Conservation (phyloP, 306 rosid species). For the Inga oerstediana region DNA sequence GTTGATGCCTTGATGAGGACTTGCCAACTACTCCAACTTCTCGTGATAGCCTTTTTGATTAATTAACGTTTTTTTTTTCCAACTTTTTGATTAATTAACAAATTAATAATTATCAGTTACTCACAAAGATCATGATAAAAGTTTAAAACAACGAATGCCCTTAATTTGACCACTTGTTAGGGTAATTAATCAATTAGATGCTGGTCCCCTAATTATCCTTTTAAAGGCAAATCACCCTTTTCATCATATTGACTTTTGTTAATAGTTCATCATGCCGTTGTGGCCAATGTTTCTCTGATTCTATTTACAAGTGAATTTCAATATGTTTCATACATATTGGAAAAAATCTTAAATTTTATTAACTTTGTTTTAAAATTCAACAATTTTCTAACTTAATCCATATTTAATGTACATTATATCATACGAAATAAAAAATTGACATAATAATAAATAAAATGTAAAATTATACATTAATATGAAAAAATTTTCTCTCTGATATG, state of each 20-base stretch:
- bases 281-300: too few relatives aligned
- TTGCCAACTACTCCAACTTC: slow-evolving; percentile 28
- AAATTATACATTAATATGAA: too few relatives aligned
- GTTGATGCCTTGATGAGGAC: neutral
- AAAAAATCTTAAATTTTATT: too few relatives aligned
- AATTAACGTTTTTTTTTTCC: neutral
- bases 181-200: slow-evolving; percentile 30
- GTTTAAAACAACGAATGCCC: slow-evolving; percentile 22
- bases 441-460: too few relatives aligned
- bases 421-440: too few relatives aligned
- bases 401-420: too few relatives aligned
- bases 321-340: too few relatives aligned
- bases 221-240: neutral
- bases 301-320: too few relatives aligned
- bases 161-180: slow-evolving; percentile 42
- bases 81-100: neutral
- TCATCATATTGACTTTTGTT: neutral
- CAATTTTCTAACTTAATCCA: too few relatives aligned
- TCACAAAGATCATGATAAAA: slow-evolving; percentile 22
- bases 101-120: neutral
- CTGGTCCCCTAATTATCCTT: slow-evolving; percentile 38
- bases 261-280: neutral
- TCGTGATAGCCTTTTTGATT: neutral
- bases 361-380: too few relatives aligned
- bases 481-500: too few relatives aligned